Evolutionary conservation across 495 filamentous ascomycete genomes (phyloP).

Genomic region (Neurospora intermedia): DNA sequence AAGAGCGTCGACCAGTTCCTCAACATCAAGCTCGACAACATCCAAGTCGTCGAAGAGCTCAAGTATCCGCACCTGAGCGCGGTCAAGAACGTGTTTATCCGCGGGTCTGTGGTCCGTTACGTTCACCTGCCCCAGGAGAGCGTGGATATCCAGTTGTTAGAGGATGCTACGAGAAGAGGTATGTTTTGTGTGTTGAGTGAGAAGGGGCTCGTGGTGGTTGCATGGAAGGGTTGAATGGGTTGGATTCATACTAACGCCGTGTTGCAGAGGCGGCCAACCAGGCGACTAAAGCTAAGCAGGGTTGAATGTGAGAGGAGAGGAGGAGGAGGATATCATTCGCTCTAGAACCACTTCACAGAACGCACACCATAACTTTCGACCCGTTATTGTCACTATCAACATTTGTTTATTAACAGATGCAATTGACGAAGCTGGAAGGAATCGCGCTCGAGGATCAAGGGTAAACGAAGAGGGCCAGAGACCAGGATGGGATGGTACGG

Average conservation of each 20-base stretch:
- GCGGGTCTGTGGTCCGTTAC: conserved; percentile 92
- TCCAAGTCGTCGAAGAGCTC: conserved; percentile 78
- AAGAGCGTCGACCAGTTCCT: conserved; percentile 98
- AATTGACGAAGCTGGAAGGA: neutral
- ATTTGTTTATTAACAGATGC: neutral
- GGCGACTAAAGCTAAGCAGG: conserved; percentile 28
- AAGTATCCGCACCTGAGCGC: conserved; percentile 87
- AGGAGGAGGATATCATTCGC: neutral
- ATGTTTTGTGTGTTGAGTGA: conserved; percentile 13
- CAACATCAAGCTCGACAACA: conserved; percentile 97
- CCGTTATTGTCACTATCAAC: neutral
- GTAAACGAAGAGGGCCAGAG: neutral
- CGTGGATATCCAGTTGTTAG: conserved; percentile 81
- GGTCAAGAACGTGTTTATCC: conserved; percentile 97
- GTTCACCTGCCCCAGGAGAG: conserved; percentile 81
- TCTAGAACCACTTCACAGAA: neutral
- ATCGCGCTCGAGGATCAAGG: neutral
- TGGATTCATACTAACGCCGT: neutral
- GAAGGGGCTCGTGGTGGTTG: neutral
- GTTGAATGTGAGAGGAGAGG: conserved; percentile 20
- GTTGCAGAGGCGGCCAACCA: conserved; percentile 32
- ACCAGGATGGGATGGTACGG: neutral
- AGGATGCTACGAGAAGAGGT: conserved; percentile 96
- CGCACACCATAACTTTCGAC: neutral
- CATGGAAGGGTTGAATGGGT: neutral